Percentiles rank a stretch among this genome's conserved stretches.
Evolutionary conservation across 2,329 filamentous ascomycete genomes (phyloP).

Genomic region (Ascochyta fabae): DNA sequence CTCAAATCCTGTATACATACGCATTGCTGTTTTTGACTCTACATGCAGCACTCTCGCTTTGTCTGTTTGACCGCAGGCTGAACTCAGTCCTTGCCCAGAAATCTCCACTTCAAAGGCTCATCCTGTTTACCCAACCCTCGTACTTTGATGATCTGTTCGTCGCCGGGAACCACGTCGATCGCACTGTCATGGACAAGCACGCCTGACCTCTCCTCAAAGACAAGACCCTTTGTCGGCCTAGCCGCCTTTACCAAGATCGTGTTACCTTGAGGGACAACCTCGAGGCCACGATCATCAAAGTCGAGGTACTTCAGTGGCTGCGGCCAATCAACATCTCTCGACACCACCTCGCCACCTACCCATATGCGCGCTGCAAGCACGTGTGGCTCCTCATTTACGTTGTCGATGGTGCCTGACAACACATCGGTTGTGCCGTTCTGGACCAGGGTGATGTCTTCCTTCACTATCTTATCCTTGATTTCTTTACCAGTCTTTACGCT

Average conservation of each 20-base stretch:
- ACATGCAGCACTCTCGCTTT: constrained; percentile 10
- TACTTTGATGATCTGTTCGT: constrained; percentile 58
- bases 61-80: constrained; percentile 1
- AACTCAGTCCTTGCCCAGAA: constrained; percentile 49
- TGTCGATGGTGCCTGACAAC: constrained; percentile 59
- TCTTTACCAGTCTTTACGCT: constrained; percentile 62
- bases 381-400: constrained; percentile 60
- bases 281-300: constrained; percentile 58
- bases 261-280: constrained; percentile 50
- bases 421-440: constrained; percentile 64
- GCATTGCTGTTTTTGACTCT: constrained; percentile 2
- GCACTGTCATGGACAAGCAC: constrained; percentile 63
- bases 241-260: constrained; percentile 55
- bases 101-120: constrained; percentile 53
- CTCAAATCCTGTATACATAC: constrained; percentile 1
- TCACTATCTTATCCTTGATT: constrained; percentile 58
- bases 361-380: constrained; percentile 63
- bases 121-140: constrained; percentile 50
- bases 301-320: constrained; percentile 66
- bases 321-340: constrained; percentile 66
- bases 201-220: constrained; percentile 64
- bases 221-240: constrained; percentile 65
- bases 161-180: constrained; percentile 65
- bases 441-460: constrained; percentile 55
- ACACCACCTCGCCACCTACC: constrained; percentile 58